phyloP scores from a whole-genome alignment of 2,329 filamentous ascomycete genomes.

The Berkeleyomyces basicola region DNA sequence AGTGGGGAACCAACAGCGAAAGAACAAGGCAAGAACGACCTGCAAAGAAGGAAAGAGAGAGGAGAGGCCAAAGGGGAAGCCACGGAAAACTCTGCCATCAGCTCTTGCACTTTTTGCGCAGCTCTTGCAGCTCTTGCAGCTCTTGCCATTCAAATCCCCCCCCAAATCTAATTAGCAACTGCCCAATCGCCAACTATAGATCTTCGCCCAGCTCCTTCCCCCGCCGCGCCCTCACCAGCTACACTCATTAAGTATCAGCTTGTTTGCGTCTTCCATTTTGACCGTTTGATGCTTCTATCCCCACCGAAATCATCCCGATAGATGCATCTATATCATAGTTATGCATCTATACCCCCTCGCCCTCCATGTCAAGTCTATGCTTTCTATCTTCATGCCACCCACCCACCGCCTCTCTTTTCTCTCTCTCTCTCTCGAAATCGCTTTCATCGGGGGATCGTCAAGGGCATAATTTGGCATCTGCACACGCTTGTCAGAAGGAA shows the following conservation, averaged over 20 bases:
- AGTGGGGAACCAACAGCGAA: not conserved
- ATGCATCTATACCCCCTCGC: not conserved
- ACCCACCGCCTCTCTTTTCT: not conserved
- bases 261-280: not conserved
- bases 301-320: not conserved
- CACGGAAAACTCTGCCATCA: not conserved
- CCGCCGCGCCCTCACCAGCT: not conserved
- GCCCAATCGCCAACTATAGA: not conserved
- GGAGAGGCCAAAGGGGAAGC: not conserved
- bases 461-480: conserved; percentile 13
- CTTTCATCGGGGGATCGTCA: conserved; percentile 4
- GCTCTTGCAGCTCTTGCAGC: not conserved
- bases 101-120: not conserved
- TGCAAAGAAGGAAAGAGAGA: not conserved
- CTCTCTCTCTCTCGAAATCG: not conserved
- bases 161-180: not conserved
- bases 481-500: conserved; percentile 7
- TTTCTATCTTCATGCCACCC: not conserved
- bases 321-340: not conserved
- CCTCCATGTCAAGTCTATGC: not conserved
- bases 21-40: not conserved
- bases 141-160: no score
- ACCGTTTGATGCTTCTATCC: not conserved
- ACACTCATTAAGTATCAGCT: not conserved
- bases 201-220: not conserved